Conservation (phyloP, 2,329 filamentous ascomycete genomes). For the Thielaviopsis musarum region DNA sequence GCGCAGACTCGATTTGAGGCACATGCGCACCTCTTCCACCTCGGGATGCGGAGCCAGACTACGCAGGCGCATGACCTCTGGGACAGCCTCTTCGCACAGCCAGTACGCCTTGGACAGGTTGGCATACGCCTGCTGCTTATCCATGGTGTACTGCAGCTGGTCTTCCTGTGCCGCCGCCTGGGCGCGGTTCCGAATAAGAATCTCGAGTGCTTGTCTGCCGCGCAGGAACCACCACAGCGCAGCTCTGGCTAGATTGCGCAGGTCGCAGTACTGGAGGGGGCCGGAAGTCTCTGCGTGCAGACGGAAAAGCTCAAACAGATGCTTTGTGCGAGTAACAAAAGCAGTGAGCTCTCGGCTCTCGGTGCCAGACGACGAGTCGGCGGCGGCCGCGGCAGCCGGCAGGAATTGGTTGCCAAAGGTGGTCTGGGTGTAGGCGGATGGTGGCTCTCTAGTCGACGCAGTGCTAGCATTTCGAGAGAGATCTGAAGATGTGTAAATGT, state of each 20-base stretch:
- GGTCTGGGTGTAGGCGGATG: slow-evolving; percentile 12
- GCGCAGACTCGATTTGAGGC: slow-evolving; percentile 46
- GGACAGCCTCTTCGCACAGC: slow-evolving; percentile 45
- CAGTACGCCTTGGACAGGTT: slow-evolving; percentile 77
- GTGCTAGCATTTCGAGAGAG: slow-evolving; percentile 15
- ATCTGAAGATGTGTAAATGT: slow-evolving; percentile 4
- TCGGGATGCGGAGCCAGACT: slow-evolving; percentile 28
- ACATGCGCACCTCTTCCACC: slow-evolving; percentile 35
- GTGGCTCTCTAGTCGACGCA: slow-evolving; percentile 17
- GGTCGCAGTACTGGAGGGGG: slow-evolving; percentile 44
- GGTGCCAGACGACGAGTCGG: not conserved
- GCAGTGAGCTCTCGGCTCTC: slow-evolving; percentile 29
- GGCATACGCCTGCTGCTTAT: slow-evolving; percentile 61
- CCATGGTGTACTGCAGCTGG: slow-evolving; percentile 35
- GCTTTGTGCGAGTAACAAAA: slow-evolving; percentile 54
- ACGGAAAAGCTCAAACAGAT: slow-evolving; percentile 60
- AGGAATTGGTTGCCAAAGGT: not conserved
- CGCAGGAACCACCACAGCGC: slow-evolving; percentile 82
- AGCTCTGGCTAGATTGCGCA: slow-evolving; percentile 53
- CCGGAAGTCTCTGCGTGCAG: slow-evolving; percentile 60
- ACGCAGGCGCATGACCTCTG: slow-evolving; percentile 30
- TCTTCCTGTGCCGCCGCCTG: slow-evolving; percentile 27
- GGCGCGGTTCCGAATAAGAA: slow-evolving; percentile 48
- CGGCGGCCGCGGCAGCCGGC: not conserved
- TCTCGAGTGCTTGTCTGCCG: slow-evolving; percentile 61